These are phyloP conservation scores for Aspergillus quadricinctus DNA, from an alignment of 2,329 filamentous ascomycete species.

Conservation along the genomic window DNA sequence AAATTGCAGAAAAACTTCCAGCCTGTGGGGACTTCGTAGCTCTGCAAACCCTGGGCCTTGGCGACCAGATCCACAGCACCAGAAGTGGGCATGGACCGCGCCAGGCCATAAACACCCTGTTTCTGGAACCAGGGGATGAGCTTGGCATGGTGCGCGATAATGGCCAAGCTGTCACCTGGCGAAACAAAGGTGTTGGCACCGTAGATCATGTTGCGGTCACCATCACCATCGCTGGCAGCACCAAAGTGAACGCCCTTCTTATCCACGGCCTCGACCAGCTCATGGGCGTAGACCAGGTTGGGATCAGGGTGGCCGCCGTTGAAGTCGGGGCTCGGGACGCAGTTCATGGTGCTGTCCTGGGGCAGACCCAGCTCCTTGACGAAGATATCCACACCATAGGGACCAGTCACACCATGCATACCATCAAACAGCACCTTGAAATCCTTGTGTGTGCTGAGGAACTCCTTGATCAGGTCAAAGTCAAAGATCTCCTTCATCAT, in stretches of 20 bases:
- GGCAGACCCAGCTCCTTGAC: constrained; percentile 85
- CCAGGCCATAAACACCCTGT: constrained; percentile 91
- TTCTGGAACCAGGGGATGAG: constrained; percentile 98
- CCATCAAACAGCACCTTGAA: constrained; percentile 98
- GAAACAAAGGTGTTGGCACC: constrained; percentile 95
- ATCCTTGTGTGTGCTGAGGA: constrained; percentile 78
- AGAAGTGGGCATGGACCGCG: constrained; percentile 95
- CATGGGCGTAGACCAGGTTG: constrained; percentile 95
- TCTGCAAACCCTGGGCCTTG: constrained; percentile 84
- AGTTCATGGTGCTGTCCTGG: constrained; percentile 79
- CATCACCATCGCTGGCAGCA: constrained; percentile 92
- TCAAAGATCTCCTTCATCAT: constrained; percentile 99
- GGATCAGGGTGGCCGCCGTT: constrained; percentile 96
- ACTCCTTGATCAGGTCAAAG: constrained; percentile 91
- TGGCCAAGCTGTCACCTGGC: constrained; percentile 92
- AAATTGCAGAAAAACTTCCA: constrained; percentile 99
- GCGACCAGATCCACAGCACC: constrained; percentile 94
- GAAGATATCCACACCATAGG: constrained; percentile 93
- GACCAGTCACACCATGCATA: constrained; percentile 89
- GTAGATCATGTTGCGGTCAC: constrained; percentile 99
- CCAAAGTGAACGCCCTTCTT: constrained; percentile 90
- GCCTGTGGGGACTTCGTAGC: constrained; percentile 95
- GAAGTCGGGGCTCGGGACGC: constrained; percentile 87
- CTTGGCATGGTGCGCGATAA: constrained; percentile 94
- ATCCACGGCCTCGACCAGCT: constrained; percentile 89